phyloP scores from a whole-genome alignment of 768 basidiomycete genomes.

The Termitomyces sp. region DNA sequence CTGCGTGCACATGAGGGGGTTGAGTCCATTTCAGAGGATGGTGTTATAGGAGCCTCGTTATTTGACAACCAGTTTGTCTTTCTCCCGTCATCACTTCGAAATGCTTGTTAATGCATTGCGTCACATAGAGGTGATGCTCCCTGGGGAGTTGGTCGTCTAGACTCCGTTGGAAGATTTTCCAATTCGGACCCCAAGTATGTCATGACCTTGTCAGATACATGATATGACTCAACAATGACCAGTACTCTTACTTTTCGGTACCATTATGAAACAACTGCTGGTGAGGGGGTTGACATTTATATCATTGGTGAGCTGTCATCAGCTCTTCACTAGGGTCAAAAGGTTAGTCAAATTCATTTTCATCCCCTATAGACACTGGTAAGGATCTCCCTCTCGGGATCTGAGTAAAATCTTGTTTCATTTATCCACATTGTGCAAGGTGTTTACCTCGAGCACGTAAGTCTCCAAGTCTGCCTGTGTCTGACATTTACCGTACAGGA shows the following conservation, averaged over 20 bases:
- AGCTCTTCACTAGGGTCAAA: too few species aligned
- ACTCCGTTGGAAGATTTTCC: constrained; percentile 12
- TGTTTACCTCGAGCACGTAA: too few species aligned
- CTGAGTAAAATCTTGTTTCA: neutral
- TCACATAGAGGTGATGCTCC: constrained; percentile 23
- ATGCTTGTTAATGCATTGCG: too few species aligned
- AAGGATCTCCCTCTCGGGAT: neutral
- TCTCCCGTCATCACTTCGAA: too few species aligned
- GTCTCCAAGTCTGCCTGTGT: neutral
- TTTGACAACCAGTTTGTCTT: constrained; percentile 20
- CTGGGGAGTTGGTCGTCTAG: too few species aligned
- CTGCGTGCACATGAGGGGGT: constrained; percentile 23
- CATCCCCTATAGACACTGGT: constrained; percentile 18
- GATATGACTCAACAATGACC: neutral
- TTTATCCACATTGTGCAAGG: neutral
- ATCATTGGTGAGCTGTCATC: constrained; percentile 28
- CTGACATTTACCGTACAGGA: too few species aligned
- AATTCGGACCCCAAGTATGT: constrained; percentile 11
- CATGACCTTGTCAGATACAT: neutral
- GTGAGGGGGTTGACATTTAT: constrained; percentile 28
- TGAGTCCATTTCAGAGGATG: constrained; percentile 17
- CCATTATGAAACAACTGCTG: constrained; percentile 12
- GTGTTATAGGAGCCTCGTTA: constrained; percentile 17
- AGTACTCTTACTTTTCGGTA: too few species aligned
- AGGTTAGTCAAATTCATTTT: neutral